phyloP scores from a whole-genome alignment of 129 eudicot genomes.

The Solidago caesia region DNA sequence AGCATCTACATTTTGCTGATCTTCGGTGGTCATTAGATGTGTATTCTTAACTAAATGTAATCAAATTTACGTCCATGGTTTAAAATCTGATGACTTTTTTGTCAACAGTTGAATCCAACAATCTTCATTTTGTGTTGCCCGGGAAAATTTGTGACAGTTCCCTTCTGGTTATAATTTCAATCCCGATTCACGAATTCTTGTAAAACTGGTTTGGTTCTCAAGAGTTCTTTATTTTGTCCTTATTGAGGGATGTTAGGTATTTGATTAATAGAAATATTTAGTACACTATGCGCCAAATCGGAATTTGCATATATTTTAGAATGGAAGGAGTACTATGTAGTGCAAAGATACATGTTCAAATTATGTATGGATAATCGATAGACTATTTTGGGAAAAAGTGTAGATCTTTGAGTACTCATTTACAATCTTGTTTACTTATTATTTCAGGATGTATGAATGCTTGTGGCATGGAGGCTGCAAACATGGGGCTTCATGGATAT shows the following conservation, averaged over 20 bases:
- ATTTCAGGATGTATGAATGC: conserved; percentile 19
- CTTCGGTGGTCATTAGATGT: too few species aligned
- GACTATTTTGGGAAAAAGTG: background rate
- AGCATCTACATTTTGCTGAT: too few species aligned
- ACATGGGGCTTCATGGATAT: conserved; percentile 52
- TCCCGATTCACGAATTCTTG: background rate
- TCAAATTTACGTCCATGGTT: background rate
- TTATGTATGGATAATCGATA: too few species aligned
- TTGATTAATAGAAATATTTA: background rate
- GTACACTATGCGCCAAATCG: conserved; percentile 3
- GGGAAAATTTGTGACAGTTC: background rate
- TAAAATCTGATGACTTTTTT: background rate
- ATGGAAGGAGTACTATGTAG: background rate
- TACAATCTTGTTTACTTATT: conserved; percentile 6
- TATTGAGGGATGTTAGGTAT: background rate
- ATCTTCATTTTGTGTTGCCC: too few species aligned
- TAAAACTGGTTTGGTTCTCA: conserved; percentile 4
- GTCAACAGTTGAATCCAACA: too few species aligned
- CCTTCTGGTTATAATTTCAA: conserved; percentile 6
- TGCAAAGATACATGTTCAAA: background rate
- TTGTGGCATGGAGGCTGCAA: conserved; percentile 44
- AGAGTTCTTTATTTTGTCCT: conserved; percentile 1
- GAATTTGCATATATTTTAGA: background rate
- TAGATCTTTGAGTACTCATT: background rate
- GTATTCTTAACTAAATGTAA: background rate